These are phyloP conservation scores for Erigeron canadensis DNA, from an alignment of 129 eudicot genomes.

Conservation along the genomic window DNA sequence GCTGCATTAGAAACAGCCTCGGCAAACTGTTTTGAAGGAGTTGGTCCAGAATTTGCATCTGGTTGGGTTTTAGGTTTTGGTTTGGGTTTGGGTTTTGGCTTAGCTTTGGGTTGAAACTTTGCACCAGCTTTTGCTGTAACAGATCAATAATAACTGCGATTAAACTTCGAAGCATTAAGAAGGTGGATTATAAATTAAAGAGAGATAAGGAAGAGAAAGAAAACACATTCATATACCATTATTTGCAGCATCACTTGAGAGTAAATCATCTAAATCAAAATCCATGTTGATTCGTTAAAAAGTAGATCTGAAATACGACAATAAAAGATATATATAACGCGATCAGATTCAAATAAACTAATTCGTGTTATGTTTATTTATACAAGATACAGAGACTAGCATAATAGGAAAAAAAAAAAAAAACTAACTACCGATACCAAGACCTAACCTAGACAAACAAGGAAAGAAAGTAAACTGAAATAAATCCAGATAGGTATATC, in stretches of 20 bases:
- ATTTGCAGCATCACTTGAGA: slow-evolving; percentile 33
- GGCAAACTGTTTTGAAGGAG: slow-evolving; percentile 28
- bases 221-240: slow-evolving; percentile 21
- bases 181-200: not conserved
- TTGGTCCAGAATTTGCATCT: slow-evolving; percentile 28
- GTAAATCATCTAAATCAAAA: slow-evolving; percentile 28
- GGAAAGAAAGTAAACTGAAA: too few species aligned
- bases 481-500: not conserved
- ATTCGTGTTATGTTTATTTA: too few species aligned
- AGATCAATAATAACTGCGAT: slow-evolving; percentile 10
- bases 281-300: slow-evolving; percentile 23
- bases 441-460: too few species aligned
- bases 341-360: too few species aligned
- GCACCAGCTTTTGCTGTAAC: slow-evolving; percentile 47
- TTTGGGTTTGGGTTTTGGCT: slow-evolving; percentile 41
- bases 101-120: slow-evolving; percentile 72
- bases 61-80: slow-evolving; percentile 25
- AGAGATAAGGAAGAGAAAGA: not conserved
- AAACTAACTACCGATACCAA: too few species aligned
- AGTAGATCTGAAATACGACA: slow-evolving; percentile 20
- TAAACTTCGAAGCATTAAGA: slow-evolving; percentile 16
- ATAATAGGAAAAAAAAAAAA: too few species aligned
- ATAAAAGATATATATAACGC: not conserved
- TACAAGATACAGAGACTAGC: too few species aligned
- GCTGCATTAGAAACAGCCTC: slow-evolving; percentile 22